Conservation (phyloP, 2,329 filamentous ascomycete genomes). For the Aspergillus sojae region DNA sequence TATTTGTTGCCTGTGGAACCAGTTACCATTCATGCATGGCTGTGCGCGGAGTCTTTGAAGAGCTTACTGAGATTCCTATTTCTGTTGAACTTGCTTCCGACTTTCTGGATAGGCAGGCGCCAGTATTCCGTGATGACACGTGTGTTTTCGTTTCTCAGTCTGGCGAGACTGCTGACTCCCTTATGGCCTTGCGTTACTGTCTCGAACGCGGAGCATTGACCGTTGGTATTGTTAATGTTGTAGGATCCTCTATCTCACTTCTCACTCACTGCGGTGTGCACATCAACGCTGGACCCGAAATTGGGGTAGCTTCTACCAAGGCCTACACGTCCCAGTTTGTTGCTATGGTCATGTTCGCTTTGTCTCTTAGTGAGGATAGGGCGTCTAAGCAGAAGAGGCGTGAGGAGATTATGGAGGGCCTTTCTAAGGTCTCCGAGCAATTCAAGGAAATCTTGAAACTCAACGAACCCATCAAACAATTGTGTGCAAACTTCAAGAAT, state of each 20-base stretch:
- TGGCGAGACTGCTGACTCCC: conserved; percentile 95
- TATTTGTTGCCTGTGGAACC: conserved; percentile 98
- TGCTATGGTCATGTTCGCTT: conserved; percentile 99
- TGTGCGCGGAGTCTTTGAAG: conserved; percentile 95
- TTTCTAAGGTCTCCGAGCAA: conserved; percentile 83
- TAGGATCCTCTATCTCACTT: conserved; percentile 97
- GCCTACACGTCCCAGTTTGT: conserved; percentile 99
- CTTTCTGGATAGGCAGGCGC: conserved; percentile 94
- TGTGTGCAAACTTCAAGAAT: conserved; percentile 92
- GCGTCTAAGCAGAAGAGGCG: conserved; percentile 90
- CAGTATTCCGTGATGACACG: conserved; percentile 98
- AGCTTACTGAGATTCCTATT: conserved; percentile 97
- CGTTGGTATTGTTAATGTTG: conserved; percentile 97
- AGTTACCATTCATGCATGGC: conserved; percentile 99
- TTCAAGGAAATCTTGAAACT: conserved; percentile 91
- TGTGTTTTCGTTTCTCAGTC: conserved; percentile 99
- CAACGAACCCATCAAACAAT: conserved; percentile 89
- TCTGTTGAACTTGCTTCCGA: conserved; percentile 95
- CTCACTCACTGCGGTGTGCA: conserved; percentile 99
- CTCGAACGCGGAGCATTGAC: conserved; percentile 95
- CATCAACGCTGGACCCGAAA: conserved; percentile 98
- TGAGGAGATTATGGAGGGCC: conserved; percentile 94
- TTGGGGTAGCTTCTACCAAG: conserved; percentile 98
- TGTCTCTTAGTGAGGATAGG: conserved; percentile 94
- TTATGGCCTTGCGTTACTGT: conserved; percentile 97